Evolutionary conservation across 129 eudicot species (phyloP), one percentile per base, ranked within the genome.

Genomic region (Artemisia tridentata): DNA sequence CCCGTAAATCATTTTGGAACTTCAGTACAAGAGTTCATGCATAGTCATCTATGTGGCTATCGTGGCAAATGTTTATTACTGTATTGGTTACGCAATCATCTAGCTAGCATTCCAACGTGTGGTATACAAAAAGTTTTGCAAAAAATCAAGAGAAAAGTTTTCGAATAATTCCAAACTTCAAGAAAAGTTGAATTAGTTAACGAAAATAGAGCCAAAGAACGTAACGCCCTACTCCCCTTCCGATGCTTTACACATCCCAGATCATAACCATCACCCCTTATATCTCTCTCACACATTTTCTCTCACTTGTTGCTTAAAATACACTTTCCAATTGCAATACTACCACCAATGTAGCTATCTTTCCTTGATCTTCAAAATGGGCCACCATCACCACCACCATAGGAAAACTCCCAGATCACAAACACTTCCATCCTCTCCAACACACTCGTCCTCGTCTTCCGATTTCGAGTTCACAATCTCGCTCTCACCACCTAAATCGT

Each of bases 361-460:
- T 25, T 2, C 63, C 43, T 34, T 34, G 13, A 69, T 34, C 5
- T 18, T 2, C 6, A 41, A 71, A 41, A 56, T 60, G 66, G 50
- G 49, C 7, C 71, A 65, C 12, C 79, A 74, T 17, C 71, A 65
- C 7, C 79, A 45, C n/a, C 64, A 31, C n/a, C 64, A 74, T 12
- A 54, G 66, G 9, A 77, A 77, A 62, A 70, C 81, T 51, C 67
- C 60, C 14, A 41, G 67, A 71, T 92, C 96, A 11, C 88, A 92
- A 67, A 92, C 98, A 52, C 91, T 92, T 16, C 98, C 98, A 0
- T 92, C 98, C 12, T 88, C 98, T 19, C 98, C 96, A 6, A 84
- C 98, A 19, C 96, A 88, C 56, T 84, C 90, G 0, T 72, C 72
- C 0, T 87, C 97, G 41, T 91, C 97, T 77, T 86, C 96, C 70